Percentiles rank a stretch among this genome's conserved stretches.
phyloP scores from a whole-genome alignment of 108 stramenopile species.

The Pseudonitzschia delicatissima region DNA sequence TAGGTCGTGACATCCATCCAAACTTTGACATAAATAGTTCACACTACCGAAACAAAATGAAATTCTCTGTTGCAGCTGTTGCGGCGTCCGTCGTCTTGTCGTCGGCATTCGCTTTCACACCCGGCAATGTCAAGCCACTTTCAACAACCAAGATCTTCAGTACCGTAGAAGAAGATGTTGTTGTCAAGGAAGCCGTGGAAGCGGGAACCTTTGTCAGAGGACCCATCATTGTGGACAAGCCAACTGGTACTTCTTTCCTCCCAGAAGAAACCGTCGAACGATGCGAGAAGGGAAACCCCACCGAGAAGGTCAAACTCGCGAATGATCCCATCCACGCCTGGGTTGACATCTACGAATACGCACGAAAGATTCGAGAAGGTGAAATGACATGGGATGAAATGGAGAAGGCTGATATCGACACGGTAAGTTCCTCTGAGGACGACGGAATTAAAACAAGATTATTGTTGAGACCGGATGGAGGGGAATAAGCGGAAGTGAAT shows the following conservation, averaged over 20 bases:
- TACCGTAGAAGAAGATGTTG: constrained; percentile 1
- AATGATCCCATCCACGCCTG: constrained; percentile 81
- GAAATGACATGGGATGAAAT: constrained; percentile 89
- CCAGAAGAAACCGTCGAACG: constrained; percentile 68
- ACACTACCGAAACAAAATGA: too few species aligned
- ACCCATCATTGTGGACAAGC: constrained; percentile 35
- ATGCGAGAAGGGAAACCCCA: constrained; percentile 57
- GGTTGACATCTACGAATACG: constrained; percentile 86
- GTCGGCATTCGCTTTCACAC: constrained; percentile 7
- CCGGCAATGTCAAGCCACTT: not conserved
- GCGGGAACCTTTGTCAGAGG: not conserved
- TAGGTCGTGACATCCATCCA: too few species aligned
- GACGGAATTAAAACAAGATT: not conserved
- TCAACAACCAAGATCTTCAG: not conserved
- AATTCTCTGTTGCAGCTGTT: constrained; percentile 11
- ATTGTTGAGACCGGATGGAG: not conserved
- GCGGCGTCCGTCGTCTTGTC: not conserved
- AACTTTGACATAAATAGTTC: too few species aligned
- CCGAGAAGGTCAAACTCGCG: constrained; percentile 77
- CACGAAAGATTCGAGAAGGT: constrained; percentile 74
- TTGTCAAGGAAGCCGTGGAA: too few species aligned
- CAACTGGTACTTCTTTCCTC: constrained; percentile 76
- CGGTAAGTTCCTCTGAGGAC: constrained; percentile 41
- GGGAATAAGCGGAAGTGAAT: not conserved
- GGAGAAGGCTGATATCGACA: constrained; percentile 80